Evolutionary conservation across 2,329 filamentous ascomycete species (phyloP), one percentile per base, ranked within the genome.

Genomic region (Emmonsiellopsis sp.): DNA sequence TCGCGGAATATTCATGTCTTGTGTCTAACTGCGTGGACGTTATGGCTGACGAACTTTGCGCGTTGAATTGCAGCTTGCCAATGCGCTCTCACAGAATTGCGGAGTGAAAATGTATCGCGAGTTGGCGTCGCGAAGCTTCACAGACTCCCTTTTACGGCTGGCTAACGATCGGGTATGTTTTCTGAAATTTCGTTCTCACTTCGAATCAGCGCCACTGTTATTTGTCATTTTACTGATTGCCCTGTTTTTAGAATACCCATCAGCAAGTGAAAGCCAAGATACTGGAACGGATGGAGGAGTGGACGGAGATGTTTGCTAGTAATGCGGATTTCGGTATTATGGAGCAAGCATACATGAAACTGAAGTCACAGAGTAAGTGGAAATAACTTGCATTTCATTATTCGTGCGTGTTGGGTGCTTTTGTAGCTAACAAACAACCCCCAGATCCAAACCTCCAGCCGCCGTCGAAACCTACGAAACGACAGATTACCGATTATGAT

Each of bases 221-320:
- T 6, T 32, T 27, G 39, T 13, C 13, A 32, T 55, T 42, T 2
- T 47, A 36, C 27, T n/a, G 13, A 42, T n/a, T 21, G 42, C 31
- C 14, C 3, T 36, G 13, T 31, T 46, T 34, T 7, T 52, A 82
- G 73, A 98, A 95, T 69, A 96, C 92, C 51, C 93, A 97, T 70
- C 86, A 87, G 67, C 89, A 95, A 70, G 93, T 98, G 67, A 97
- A 97, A 74, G 83, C 88, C 59, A 97, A 96, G 80, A 95, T 98
- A 60, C 73, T 97, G 55, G 92, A 97, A 76, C 84, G 91, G 61
- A 97, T 97, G 89, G 85, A 87, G 68, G 88, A 92, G 59, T 98
- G 93, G 93, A 84, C 87, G 54, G 88, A 93, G 64, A 95, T 96
- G 88, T 97, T 97, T 68, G 81, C 82, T 63, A 84, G 81, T 56